A percentile compares a stretch with the other conserved stretches of the same genome.
These are phyloP conservation scores for Cryphonectria japonica DNA, from an alignment of 2,329 filamentous ascomycete genomes.

Conservation along the genomic window DNA sequence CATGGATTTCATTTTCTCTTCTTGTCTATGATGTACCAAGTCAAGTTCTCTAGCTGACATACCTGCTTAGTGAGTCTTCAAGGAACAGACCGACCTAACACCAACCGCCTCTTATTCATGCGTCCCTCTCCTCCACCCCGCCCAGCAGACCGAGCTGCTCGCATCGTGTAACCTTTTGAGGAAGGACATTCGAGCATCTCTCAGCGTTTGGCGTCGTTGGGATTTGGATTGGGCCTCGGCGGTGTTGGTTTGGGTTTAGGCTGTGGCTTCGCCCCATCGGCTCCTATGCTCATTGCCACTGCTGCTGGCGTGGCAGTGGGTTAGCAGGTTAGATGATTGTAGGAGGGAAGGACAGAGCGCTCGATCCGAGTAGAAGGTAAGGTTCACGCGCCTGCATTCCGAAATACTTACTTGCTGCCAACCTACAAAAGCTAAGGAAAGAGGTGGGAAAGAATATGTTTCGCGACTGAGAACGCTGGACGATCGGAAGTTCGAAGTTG, in stretches of 20 bases:
- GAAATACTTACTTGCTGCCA: neutral
- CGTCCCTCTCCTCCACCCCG: neutral
- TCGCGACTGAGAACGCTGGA: neutral
- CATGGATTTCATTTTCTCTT: neutral
- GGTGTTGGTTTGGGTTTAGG: conserved; percentile 3
- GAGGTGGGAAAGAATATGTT: neutral
- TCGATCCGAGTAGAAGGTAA: neutral
- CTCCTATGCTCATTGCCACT: neutral
- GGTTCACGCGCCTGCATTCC: neutral
- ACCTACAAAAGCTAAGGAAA: neutral
- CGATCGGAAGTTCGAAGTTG: neutral
- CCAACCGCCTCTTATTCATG: neutral
- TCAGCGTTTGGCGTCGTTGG: neutral
- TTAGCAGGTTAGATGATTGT: neutral
- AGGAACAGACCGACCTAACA: neutral
- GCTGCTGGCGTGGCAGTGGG: neutral
- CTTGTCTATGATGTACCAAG: neutral
- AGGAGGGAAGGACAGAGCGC: neutral
- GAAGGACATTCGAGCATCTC: neutral
- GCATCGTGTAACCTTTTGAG: neutral
- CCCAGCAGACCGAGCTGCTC: neutral
- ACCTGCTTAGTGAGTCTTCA: neutral
- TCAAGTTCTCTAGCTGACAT: neutral
- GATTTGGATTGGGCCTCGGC: conserved; percentile 1
- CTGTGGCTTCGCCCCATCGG: neutral